Evolutionary conservation across 2,329 filamentous ascomycete species (phyloP).

Genomic region (Zasmidium angulare): DNA sequence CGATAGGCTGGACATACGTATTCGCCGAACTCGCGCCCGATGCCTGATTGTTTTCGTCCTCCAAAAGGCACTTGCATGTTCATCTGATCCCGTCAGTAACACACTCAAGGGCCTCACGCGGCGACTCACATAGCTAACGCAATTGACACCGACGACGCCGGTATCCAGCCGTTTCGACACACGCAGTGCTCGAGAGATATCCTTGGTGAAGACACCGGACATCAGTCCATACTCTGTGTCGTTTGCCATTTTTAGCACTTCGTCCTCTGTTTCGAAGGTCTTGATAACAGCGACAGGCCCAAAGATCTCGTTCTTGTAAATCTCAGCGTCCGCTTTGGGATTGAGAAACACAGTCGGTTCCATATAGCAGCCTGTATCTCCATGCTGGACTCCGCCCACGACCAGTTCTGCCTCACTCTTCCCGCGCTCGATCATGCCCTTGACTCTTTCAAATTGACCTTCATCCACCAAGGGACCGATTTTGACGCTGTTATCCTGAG

Average conservation of each 20-base stretch:
- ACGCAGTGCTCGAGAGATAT: slow-evolving; percentile 38
- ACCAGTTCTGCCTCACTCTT: slow-evolving; percentile 20
- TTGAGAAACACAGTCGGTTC: slow-evolving; percentile 48
- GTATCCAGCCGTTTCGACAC: slow-evolving; percentile 42
- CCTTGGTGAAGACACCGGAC: slow-evolving; percentile 39
- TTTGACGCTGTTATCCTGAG: slow-evolving; percentile 42
- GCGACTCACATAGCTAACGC: slow-evolving; percentile 16
- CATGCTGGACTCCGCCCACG: slow-evolving; percentile 16
- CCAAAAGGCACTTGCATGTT: slow-evolving; percentile 45
- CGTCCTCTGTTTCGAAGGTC: slow-evolving; percentile 38
- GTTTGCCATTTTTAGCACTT: slow-evolving; percentile 39
- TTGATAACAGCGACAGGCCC: slow-evolving; percentile 41
- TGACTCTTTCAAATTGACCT: slow-evolving; percentile 55
- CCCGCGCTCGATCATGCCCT: slow-evolving; percentile 17
- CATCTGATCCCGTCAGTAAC: background rate
- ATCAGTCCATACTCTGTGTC: slow-evolving; percentile 41
- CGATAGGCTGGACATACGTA: slow-evolving; percentile 37
- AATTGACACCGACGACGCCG: slow-evolving; percentile 42
- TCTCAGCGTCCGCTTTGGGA: slow-evolving; percentile 37
- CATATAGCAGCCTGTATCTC: slow-evolving; percentile 41
- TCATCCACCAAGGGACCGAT: slow-evolving; percentile 59
- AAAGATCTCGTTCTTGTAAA: slow-evolving; percentile 38
- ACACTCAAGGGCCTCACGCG: background rate
- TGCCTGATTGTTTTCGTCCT: slow-evolving; percentile 62
- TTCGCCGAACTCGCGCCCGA: slow-evolving; percentile 62